A percentile compares a stretch with the other conserved stretches of the same genome.
These are phyloP conservation scores for Phytophthora ramorum DNA, from an alignment of 352 stramenopile genomes.

Conservation along the genomic window DNA sequence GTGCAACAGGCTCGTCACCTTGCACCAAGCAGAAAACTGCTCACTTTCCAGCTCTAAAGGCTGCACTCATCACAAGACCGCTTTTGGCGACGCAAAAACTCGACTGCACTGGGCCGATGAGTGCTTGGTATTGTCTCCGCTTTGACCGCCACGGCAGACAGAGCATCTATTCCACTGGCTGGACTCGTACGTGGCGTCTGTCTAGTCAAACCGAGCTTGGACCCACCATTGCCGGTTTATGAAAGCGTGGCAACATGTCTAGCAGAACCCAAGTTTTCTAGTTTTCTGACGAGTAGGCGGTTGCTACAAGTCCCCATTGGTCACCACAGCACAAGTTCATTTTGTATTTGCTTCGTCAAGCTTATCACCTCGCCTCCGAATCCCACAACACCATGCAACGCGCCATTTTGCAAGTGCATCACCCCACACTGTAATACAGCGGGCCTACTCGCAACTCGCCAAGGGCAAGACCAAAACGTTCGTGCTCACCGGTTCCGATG, in stretches of 20 bases:
- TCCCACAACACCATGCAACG: constrained; percentile 3
- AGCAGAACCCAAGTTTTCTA: too few species aligned
- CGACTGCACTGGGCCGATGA: constrained; percentile 7
- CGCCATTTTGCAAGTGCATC: constrained; percentile 1
- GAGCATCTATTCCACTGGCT: not conserved
- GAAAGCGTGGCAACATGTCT: too few species aligned
- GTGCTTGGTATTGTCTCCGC: not conserved
- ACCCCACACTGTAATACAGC: not conserved
- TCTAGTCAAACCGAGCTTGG: constrained; percentile 1
- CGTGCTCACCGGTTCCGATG: constrained; percentile 35
- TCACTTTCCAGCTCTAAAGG: not conserved
- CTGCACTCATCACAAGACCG: constrained; percentile 1
- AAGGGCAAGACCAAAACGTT: constrained; percentile 13
- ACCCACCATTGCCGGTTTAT: not conserved
- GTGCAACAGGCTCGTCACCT: not conserved
- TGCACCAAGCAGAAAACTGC: not conserved
- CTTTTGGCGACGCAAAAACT: constrained; percentile 1
- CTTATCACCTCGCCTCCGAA: too few species aligned
- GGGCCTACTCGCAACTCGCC: constrained; percentile 15
- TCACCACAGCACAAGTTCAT: not conserved
- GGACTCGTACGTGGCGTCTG: not conserved
- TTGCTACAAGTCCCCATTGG: too few species aligned
- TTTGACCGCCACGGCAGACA: not conserved
- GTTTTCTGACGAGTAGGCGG: too few species aligned
- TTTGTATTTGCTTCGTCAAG: not conserved